These are phyloP conservation scores for Clarkia xantiana DNA, from an alignment of 345 rosid species.

Conservation along the genomic window DNA sequence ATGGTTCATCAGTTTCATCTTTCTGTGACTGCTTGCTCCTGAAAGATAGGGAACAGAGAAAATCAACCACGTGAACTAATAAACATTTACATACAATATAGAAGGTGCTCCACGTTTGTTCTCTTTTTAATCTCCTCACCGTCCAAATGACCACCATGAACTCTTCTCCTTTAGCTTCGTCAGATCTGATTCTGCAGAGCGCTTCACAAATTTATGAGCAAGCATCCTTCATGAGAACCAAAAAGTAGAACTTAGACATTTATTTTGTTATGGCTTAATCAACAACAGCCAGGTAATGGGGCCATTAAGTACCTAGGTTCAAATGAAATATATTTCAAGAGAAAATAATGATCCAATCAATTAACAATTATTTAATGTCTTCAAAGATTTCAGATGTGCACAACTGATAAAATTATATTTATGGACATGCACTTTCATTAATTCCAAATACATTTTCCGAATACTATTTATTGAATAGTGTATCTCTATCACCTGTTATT, in stretches of 20 bases:
- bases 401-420: too few species aligned
- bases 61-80: conserved; percentile 1
- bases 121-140: conserved; percentile 27
- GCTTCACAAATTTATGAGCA: conserved; percentile 89
- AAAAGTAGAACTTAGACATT: background rate
- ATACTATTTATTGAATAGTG: too few species aligned
- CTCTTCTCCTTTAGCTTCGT: conserved; percentile 55
- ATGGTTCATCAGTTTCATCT: conserved; percentile 66
- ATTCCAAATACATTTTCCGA: too few species aligned
- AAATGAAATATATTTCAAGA: too few species aligned
- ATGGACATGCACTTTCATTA: too few species aligned
- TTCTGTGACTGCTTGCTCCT: conserved; percentile 48
- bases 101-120: background rate
- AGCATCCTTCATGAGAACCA: conserved; percentile 48
- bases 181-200: conserved; percentile 43
- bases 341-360: too few species aligned
- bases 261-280: too few species aligned
- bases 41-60: conserved; percentile 14
- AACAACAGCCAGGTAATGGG: too few species aligned
- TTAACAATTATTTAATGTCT: too few species aligned
- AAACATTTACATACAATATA: conserved; percentile 1
- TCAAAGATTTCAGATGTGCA: too few species aligned
- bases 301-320: too few species aligned
- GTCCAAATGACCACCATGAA: conserved; percentile 95
- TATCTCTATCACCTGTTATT: too few species aligned